phyloP scores from a whole-genome alignment of 108 stramenopile genomes.

The Nitzschia palea region DNA sequence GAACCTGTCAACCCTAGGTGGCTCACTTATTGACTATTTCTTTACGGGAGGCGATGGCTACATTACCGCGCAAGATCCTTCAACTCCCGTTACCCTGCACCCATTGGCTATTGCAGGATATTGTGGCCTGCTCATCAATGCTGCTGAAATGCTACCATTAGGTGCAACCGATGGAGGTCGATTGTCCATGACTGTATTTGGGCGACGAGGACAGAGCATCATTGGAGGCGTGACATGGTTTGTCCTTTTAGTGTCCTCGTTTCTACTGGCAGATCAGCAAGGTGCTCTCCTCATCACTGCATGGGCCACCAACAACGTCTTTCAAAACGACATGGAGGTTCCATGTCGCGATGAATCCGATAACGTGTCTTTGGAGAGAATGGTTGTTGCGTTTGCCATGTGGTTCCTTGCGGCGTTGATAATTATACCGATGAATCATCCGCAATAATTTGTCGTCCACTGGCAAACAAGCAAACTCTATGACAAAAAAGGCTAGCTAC shows the following conservation, averaged over 20 bases:
- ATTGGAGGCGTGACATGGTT: conserved; percentile 52
- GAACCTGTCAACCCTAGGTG: conserved; percentile 52
- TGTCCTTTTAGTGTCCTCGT: conserved; percentile 41
- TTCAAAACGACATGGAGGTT: conserved; percentile 59
- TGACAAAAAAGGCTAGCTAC: too few relatives aligned
- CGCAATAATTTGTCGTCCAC: too few relatives aligned
- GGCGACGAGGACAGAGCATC: conserved; percentile 57
- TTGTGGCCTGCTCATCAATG: conserved; percentile 65
- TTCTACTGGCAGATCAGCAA: conserved; percentile 44
- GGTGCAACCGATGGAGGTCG: conserved; percentile 76
- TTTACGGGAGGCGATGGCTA: conserved; percentile 38
- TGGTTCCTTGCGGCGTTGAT: conserved; percentile 55
- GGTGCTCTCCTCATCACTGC: conserved; percentile 27
- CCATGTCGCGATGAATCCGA: conserved; percentile 58
- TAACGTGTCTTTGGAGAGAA: conserved; percentile 34
- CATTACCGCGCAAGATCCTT: conserved; percentile 48
- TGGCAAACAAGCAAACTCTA: too few relatives aligned
- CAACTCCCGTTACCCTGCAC: conserved; percentile 54
- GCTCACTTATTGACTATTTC: conserved; percentile 50
- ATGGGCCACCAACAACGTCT: conserved; percentile 29
- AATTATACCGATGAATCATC: conserved; percentile 29
- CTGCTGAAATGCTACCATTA: conserved; percentile 59
- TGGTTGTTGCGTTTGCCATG: conserved; percentile 42
- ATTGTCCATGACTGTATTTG: conserved; percentile 61
- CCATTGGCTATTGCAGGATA: conserved; percentile 76